Evolutionary conservation across 495 filamentous ascomycete genomes (phyloP).

Genomic region (Trichoderma erinaceum): DNA sequence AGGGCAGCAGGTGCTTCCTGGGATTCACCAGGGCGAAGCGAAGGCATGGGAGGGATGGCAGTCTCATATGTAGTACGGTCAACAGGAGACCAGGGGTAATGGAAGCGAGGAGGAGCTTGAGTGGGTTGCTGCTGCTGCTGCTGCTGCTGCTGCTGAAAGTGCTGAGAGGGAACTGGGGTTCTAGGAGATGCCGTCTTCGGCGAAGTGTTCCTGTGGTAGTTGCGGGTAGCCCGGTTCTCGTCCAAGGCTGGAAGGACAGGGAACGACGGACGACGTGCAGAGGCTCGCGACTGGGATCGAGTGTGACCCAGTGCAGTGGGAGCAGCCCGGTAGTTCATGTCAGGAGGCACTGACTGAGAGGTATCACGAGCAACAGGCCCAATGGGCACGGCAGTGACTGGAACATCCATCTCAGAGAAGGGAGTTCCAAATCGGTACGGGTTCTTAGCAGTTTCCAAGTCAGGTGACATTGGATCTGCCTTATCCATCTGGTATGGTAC

Average conservation of each 20-base stretch:
- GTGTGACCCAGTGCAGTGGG: constrained; percentile 23
- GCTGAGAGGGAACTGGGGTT: neutral
- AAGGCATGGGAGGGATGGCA: constrained; percentile 25
- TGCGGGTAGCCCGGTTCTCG: constrained; percentile 37
- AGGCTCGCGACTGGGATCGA: constrained; percentile 50
- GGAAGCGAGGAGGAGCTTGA: constrained; percentile 41
- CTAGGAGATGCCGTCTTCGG: constrained; percentile 26
- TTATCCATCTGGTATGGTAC: constrained; percentile 49
- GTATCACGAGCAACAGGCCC: constrained; percentile 63
- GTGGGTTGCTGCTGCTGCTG: constrained; percentile 27
- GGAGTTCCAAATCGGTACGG: constrained; percentile 73
- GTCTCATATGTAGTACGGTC: constrained; percentile 36
- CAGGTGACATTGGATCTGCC: constrained; percentile 39
- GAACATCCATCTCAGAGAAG: constrained; percentile 85
- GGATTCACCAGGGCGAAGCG: constrained; percentile 30
- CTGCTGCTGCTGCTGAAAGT: constrained; percentile 11
- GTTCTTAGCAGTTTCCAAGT: constrained; percentile 43
- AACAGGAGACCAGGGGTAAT: constrained; percentile 43
- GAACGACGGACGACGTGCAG: constrained; percentile 52
- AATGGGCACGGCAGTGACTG: constrained; percentile 64
- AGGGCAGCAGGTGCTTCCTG: constrained; percentile 53
- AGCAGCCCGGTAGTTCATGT: constrained; percentile 67
- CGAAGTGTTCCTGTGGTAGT: constrained; percentile 23
- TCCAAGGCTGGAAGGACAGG: constrained; percentile 51
- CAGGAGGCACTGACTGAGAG: constrained; percentile 86